Base-by-base conservation (phyloP, 2,329 filamentous ascomycete species). In the Acephala macrosclerotiorum region DNA sequence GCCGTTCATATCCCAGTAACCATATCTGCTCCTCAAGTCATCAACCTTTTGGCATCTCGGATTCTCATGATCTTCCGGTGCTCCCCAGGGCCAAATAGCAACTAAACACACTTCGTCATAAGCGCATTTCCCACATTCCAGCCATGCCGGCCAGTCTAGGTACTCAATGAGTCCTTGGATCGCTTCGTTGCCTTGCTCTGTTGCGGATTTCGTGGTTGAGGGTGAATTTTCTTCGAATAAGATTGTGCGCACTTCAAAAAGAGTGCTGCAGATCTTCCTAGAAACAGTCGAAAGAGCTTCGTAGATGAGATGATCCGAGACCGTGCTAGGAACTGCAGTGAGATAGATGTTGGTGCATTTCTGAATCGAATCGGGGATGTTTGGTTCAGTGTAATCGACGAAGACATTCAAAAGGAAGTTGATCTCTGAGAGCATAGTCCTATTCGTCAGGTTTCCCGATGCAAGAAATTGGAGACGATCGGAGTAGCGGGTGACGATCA, bases 31-130 rank as follows among this genome's bases (percentile, higher is more conserved):
- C 18, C 38, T 9, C 5, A 69, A 58, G 7, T 66, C 58, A 22
- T 66, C 61, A 2, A 36, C 51, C 11, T 79, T 75, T 59, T 73
- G 71, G 63, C 85, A 87, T 38, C 74, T 72, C 6, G 85, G 85
- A 49, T 77, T 73, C 36, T 79, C 80, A 70, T 88, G 85, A 71
- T 90, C 87, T 29, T 86, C 80, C 0, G 77, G 72, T 0, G 77
- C 79, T 0, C 88, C 88, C 73, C 83, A 79, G 0, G 88, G 88
- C 87, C 87, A 91, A 72, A 90, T 88, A 1, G 87, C 87, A n/a
- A 89, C 79, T 55, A 86, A 82, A 67, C 87, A 87, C 2, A 88
- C 75, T 75, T 90, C 83, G 53, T 85, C 80, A 8, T 80, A 78
- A 0, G 71, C 75, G 72, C 89, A 91, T 0, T 80, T 79, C 7